phyloP scores from a whole-genome alignment of 148 eudicot species.

The Persicaria tinctoria region DNA sequence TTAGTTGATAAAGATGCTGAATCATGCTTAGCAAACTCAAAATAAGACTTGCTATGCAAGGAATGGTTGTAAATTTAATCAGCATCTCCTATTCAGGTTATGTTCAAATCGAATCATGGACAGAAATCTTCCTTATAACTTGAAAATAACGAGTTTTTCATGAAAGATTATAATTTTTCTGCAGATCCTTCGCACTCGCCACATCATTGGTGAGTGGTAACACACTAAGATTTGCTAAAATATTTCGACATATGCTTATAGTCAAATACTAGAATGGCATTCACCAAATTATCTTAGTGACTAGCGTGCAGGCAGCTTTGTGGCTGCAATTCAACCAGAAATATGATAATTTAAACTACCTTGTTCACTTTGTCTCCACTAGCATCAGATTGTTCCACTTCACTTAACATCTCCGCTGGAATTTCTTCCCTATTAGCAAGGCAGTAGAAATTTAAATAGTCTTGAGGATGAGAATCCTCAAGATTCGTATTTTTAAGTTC shows the following conservation, averaged over 20 bases:
- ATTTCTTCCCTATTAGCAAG: slow-evolving; percentile 83
- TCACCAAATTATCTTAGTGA: neutral
- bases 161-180: too few relatives aligned
- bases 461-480: slow-evolving; percentile 49
- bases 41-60: neutral
- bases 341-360: slow-evolving; percentile 15
- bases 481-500: slow-evolving; percentile 67
- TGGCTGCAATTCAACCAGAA: neutral
- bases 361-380: slow-evolving; percentile 28
- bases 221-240: neutral
- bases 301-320: neutral
- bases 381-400: slow-evolving; percentile 28
- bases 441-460: slow-evolving; percentile 88
- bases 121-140: too few relatives aligned
- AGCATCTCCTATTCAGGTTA: neutral
- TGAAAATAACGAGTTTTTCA: too few relatives aligned
- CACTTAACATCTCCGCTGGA: slow-evolving; percentile 30
- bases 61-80: neutral
- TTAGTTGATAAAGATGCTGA: neutral
- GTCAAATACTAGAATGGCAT: neutral
- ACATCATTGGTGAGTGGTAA: neutral
- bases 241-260: neutral
- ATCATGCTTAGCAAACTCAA: neutral
- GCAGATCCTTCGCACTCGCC: too few relatives aligned
- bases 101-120: neutral